A percentile compares a stretch with the other conserved stretches of the same genome.
These are phyloP conservation scores for Chrysochromulina tobinii DNA, from an alignment of 78 protist species.

Conservation along the genomic window DNA sequence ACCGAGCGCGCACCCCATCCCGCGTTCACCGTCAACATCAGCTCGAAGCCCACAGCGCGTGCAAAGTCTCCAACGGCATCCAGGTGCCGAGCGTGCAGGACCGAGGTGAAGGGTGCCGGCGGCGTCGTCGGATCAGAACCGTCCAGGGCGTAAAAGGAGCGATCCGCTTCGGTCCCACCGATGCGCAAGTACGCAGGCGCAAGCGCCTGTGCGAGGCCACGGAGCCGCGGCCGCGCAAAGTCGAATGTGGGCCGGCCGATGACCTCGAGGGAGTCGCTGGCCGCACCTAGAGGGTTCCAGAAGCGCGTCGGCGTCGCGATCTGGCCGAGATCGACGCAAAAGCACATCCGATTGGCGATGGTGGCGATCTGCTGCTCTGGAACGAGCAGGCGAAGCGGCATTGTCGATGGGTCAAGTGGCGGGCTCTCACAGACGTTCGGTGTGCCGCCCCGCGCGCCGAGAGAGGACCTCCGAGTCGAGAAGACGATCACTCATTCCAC, in stretches of 20 bases:
- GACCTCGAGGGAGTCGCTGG: neutral
- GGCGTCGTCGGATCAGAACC: neutral
- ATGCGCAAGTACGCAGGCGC: slow-evolving; percentile 2
- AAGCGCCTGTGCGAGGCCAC: neutral
- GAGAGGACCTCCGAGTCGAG: neutral
- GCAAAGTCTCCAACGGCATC: neutral
- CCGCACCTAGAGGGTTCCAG: neutral
- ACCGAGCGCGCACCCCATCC: neutral
- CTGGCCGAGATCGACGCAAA: neutral
- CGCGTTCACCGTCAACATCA: neutral
- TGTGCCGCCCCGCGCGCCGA: neutral
- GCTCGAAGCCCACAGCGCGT: neutral
- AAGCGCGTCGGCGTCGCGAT: neutral
- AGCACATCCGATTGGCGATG: neutral
- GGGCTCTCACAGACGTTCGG: neutral
- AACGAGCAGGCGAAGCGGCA: neutral
- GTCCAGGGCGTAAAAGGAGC: neutral
- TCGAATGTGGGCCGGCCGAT: neutral
- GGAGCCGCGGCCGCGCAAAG: neutral
- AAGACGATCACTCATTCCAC: neutral
- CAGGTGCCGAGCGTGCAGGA: neutral
- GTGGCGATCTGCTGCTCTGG: no score
- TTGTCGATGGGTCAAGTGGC: neutral
- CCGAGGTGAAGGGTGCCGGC: neutral
- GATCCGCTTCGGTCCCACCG: slow-evolving; percentile 14